Base-by-base conservation (phyloP, 495 filamentous ascomycete species). In the Sporormia fimetaria region DNA sequence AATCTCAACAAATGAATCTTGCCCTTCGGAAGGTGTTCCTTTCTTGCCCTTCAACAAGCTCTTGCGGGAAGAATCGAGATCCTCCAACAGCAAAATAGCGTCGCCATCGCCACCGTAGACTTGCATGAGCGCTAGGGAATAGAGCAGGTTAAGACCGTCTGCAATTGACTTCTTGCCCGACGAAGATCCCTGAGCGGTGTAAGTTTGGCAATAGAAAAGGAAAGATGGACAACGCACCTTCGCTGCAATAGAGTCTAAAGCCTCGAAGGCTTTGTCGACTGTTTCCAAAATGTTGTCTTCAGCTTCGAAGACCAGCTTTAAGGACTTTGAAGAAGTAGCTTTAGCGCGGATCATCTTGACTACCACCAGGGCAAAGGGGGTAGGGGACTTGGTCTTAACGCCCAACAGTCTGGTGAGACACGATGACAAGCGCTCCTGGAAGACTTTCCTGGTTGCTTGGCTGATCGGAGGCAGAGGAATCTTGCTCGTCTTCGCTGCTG, bases 61-160 rank as follows among this genome's bases (percentile, higher is more conserved):
- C 33, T 81, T 66, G 46, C 80, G 84, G 58, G 76, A 82, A 29
- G 74, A 65, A 33, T 79, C 71, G 7, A 93, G 58, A 51, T 93
- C 85, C 12, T 80, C 71, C 5, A 90, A 68, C 45, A 87, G 75
- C 2, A 69, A 70, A 1, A 85, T 67, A 4, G 87, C 83, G 49
- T 96, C 90, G 0, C 80, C 69, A 41, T 92, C 84, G 14, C 81
- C 82, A 52, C 85, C 81, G 62, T 90, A 88, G n/a, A 94, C 69
- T 54, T 94, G 83, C 21, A 95, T 61, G 33, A 95, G 73, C 1
- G 80, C 78, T 40, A 93, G 68, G n/a, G 83, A 81, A 58, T 90
- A 87, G 6, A 95, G 67, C 6, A 95, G 68, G 29, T 78, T 76
- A 45, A 93, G 79, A 0, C 83, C 81, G 26, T 75, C 63, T 3